These are phyloP conservation scores for Dichotomopilus funicola DNA, from an alignment of 2,329 filamentous ascomycete species.

Conservation along the genomic window DNA sequence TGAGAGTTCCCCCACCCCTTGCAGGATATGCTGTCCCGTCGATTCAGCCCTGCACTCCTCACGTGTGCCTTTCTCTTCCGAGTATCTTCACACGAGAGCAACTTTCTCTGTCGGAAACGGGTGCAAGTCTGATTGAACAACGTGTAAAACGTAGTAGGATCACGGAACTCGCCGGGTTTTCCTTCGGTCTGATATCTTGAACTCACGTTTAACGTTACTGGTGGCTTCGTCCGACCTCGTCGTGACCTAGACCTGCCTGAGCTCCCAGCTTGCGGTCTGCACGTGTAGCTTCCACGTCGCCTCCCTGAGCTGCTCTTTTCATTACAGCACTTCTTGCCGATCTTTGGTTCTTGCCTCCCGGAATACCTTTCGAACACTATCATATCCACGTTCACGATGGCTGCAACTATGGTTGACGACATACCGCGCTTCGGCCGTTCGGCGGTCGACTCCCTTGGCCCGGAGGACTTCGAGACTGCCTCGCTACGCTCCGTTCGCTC, in stretches of 20 bases:
- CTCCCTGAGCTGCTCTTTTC: background rate
- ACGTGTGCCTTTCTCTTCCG: constrained; percentile 4
- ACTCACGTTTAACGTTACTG: background rate
- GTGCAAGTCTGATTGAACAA: no score
- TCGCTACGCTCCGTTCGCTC: constrained; percentile 62
- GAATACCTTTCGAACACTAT: no score
- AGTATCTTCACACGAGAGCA: constrained; percentile 2
- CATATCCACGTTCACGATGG: constrained; percentile 4
- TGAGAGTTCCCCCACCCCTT: no score
- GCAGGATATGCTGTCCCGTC: no score
- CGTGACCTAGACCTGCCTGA: background rate
- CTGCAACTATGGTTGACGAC: constrained; percentile 13
- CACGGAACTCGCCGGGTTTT: no score
- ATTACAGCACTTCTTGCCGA: background rate
- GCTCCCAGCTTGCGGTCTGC: no score
- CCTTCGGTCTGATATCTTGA: background rate
- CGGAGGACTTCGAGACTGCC: constrained; percentile 59
- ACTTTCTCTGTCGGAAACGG: background rate
- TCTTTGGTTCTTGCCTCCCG: no score
- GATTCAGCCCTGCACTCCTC: constrained; percentile 8
- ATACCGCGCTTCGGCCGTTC: constrained; percentile 11
- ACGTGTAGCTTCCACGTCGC: no score
- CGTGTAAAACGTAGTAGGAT: no score
- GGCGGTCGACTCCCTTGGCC: constrained; percentile 27
- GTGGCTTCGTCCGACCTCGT: constrained; percentile 7